Conservation (phyloP, 305 asterid species). For the Fraxinus angustifolia region DNA sequence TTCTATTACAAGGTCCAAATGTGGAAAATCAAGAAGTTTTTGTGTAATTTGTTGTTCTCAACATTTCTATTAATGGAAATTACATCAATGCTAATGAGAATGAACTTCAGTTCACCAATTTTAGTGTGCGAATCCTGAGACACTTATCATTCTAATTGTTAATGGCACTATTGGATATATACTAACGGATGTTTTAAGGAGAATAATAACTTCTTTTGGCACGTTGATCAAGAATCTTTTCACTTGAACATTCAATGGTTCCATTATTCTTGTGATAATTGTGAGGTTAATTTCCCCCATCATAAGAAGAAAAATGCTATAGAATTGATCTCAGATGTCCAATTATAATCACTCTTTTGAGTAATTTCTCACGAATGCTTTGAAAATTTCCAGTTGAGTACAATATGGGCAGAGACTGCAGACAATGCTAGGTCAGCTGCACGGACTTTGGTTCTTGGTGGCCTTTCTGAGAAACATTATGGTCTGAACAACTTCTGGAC, state of each 20-base stretch:
- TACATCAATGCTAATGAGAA: not conserved
- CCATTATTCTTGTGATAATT: not conserved
- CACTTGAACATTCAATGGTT: not conserved
- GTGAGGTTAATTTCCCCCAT: conserved; percentile 5
- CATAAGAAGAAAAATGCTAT: not conserved
- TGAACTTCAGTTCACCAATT: not conserved
- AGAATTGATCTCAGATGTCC: not conserved
- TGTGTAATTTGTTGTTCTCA: not conserved
- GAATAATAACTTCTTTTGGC: not conserved
- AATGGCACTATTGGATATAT: not conserved
- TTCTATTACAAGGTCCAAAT: not conserved
- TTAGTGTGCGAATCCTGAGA: not conserved
- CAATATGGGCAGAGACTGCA: conserved; percentile 93
- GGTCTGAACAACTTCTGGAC: conserved; percentile 92
- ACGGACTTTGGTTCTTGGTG: conserved; percentile 79
- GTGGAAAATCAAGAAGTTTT: not conserved
- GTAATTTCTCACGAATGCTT: conserved; percentile 5
- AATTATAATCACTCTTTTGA: not conserved
- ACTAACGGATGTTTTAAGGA: not conserved
- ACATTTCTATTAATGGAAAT: not conserved
- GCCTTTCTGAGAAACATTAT: conserved; percentile 70
- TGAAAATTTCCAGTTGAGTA: conserved; percentile 57
- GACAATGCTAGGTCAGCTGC: conserved; percentile 95
- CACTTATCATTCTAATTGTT: not conserved
- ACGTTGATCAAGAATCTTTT: not conserved